Percentiles rank a stretch among this genome's conserved stretches.
These are phyloP conservation scores for Chlorella variabilis DNA, from an alignment of 163 green algal species.

Conservation along the genomic window DNA sequence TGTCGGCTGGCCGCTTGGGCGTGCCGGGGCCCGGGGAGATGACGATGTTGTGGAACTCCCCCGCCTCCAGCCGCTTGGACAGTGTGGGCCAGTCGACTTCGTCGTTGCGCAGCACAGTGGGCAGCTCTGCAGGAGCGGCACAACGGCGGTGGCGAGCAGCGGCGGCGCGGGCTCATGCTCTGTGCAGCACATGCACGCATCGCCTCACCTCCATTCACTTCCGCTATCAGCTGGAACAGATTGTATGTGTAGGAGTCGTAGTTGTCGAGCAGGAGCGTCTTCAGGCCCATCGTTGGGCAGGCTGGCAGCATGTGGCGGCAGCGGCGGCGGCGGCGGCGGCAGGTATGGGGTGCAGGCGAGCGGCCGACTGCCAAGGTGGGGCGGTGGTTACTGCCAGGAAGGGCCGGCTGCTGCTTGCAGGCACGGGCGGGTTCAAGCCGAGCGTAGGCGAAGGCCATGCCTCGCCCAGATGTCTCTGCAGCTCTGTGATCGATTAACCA, in stretches of 20 bases:
- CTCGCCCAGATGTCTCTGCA: too few relatives aligned
- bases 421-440: too few relatives aligned
- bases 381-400: too few relatives aligned
- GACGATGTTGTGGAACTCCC: constrained; percentile 79
- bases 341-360: too few relatives aligned
- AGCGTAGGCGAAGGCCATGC: too few relatives aligned
- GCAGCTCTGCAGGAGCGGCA: constrained; percentile 46
- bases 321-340: too few relatives aligned
- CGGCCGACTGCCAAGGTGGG: too few relatives aligned
- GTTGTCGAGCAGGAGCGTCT: constrained; percentile 94
- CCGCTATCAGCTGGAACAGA: constrained; percentile 88
- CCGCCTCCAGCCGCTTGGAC: constrained; percentile 49
- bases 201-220: constrained; percentile 76
- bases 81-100: constrained; percentile 65
- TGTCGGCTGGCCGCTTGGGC: constrained; percentile 69
- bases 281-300: neutral
- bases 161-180: constrained; percentile 54
- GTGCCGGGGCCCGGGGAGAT: constrained; percentile 94
- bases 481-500: too few relatives aligned
- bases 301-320: too few relatives aligned
- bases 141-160: neutral
- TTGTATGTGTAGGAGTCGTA: constrained; percentile 99
- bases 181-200: too few relatives aligned
- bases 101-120: constrained; percentile 89
- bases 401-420: too few relatives aligned